Base-by-base conservation (phyloP, 345 rosid genomes). In the Gossypium thurberi region DNA sequence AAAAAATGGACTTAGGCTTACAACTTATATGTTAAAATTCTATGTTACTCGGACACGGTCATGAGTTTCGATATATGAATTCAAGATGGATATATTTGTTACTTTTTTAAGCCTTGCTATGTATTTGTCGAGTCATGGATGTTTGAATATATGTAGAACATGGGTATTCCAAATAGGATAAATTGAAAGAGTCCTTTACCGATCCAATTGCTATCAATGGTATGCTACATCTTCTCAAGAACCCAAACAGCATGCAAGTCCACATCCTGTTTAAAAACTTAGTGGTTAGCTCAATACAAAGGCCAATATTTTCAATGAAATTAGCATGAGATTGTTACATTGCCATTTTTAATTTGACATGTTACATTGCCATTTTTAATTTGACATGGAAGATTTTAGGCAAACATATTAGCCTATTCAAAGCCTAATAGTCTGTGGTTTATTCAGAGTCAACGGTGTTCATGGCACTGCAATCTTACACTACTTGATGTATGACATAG, bases 211-310 rank as follows among this genome's bases (percentile, higher is more conserved):
- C 97, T 69, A 94, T 84, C 75, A 92, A 80, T 20, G 98, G 89
- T 74, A 92, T 75, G 81, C 79, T 90, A 56, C 93, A 88, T 77
- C 76, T 88, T 84, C 75, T 82, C 62, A 92, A 81, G 51, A 90
- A 75, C 81, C 97, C 86, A 76, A 89, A 90, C 66, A 90, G 87
- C 60, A 94, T 6, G 81, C 98, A 92, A 33, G 93, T 89, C 97
- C 97, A 94, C 82, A 83, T 84, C 98, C 97, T 90, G 85, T 46
- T 68, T 33, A 81, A 66, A 17, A 63, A 20, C 20, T 44, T 50
- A 2, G 56, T 10, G 51, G 65, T 68, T 51, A 6, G 14, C 62
- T 66, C 46, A 48, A 42, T 20, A 50, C 46, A 56, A 44, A 15
- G 59, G 11, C 48, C 59, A 33, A 12, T 43, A 66, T 33, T 17